These are phyloP conservation scores for Lumnitzera racemosa DNA, from an alignment of 345 rosid genomes.

Conservation along the genomic window DNA sequence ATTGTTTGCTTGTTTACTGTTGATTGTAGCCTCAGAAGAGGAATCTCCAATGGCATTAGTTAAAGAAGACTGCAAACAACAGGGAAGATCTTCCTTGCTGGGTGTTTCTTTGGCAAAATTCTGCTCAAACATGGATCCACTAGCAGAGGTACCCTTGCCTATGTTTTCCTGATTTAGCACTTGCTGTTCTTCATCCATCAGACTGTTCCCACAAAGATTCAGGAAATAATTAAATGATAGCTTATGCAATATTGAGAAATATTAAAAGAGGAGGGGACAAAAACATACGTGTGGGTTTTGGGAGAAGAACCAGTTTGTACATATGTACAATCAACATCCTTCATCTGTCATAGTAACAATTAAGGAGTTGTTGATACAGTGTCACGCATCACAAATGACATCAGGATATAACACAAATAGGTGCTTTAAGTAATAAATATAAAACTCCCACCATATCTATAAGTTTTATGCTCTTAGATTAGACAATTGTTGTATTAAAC, in stretches of 20 bases:
- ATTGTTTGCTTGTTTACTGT: conserved; percentile 8
- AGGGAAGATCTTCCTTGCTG: conserved; percentile 3
- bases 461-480: too few relatives aligned
- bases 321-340: conserved; percentile 5
- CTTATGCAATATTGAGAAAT: too few relatives aligned
- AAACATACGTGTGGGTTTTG: conserved; percentile 14
- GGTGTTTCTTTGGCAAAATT: conserved; percentile 4
- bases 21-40: conserved; percentile 1
- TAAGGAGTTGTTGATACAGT: not conserved
- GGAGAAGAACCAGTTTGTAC: not conserved
- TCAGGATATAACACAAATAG: too few relatives aligned
- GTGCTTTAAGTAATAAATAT: too few relatives aligned
- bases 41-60: conserved; percentile 8
- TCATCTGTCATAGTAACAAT: conserved; percentile 15
- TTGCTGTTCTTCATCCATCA: conserved; percentile 6
- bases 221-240: too few relatives aligned
- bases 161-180: not conserved
- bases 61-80: conserved; percentile 6
- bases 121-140: conserved; percentile 7
- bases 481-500: too few relatives aligned
- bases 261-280: not conserved
- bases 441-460: too few relatives aligned
- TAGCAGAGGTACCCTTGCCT: conserved; percentile 6
- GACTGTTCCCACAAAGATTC: conserved; percentile 6
- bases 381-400: too few relatives aligned